phyloP scores from a whole-genome alignment of 345 rosid species.

The Eucalyptus sp. region DNA sequence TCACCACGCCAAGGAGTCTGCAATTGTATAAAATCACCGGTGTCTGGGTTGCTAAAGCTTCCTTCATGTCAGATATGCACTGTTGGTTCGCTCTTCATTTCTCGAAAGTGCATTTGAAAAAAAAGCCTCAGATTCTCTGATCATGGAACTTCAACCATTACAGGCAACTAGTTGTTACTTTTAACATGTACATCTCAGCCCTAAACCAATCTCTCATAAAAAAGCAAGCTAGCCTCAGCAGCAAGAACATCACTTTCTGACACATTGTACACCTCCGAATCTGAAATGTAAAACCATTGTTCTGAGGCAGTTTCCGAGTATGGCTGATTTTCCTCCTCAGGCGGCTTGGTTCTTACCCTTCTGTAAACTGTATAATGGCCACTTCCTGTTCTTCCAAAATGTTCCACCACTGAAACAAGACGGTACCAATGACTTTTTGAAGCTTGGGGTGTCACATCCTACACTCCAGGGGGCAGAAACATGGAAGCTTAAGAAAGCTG shows the following conservation, averaged over 20 bases:
- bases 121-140: background rate
- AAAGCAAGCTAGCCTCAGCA: constrained; percentile 85
- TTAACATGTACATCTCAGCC: background rate
- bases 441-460: background rate
- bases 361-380: constrained; percentile 88
- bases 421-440: constrained; percentile 24
- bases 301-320: background rate
- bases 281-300: constrained; percentile 75
- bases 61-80: background rate
- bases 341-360: constrained; percentile 14
- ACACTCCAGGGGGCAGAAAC: constrained; percentile 5
- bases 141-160: background rate
- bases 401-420: constrained; percentile 74
- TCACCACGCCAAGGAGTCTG: background rate
- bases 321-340: constrained; percentile 1
- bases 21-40: background rate
- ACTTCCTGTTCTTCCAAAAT: constrained; percentile 62
- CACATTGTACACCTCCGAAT: constrained; percentile 49
- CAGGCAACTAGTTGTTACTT: background rate
- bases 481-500: background rate
- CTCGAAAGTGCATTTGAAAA: background rate
- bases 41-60: background rate
- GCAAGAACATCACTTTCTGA: constrained; percentile 61
- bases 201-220: constrained; percentile 42
- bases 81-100: background rate